These are phyloP conservation scores for Torulaspora maleeae DNA, from an alignment of 805 yeast genomes.

Conservation along the genomic window DNA sequence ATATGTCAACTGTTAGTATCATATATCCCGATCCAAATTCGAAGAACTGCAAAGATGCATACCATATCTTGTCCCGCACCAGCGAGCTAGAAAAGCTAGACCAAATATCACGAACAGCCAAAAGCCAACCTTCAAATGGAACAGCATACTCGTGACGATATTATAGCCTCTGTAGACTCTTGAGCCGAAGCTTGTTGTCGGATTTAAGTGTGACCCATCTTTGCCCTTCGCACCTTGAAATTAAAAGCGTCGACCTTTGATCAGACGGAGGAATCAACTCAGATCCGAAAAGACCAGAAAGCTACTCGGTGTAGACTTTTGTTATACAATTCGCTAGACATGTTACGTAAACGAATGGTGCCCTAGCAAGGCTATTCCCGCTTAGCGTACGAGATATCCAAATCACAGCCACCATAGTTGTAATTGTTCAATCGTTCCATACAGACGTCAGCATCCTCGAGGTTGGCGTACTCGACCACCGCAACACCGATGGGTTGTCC, in stretches of 20 bases:
- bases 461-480: constrained; percentile 69
- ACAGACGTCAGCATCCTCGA: constrained; percentile 67
- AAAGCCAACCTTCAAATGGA: constrained; percentile 8
- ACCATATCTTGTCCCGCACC: constrained; percentile 14
- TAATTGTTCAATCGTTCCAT: constrained; percentile 71
- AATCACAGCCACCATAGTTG: constrained; percentile 75
- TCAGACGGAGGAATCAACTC: neutral
- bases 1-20: neutral
- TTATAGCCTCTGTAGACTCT: no score
- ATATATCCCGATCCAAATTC: neutral
- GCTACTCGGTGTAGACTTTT: constrained; percentile 1
- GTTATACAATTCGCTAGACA: constrained; percentile 1
- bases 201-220: no score
- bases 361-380: constrained; percentile 11
- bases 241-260: neutral
- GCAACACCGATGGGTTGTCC: constrained; percentile 80
- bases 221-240: neutral
- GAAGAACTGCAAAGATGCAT: constrained; percentile 6
- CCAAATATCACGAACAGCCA: constrained; percentile 9
- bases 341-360: neutral
- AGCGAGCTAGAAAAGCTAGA: constrained; percentile 4
- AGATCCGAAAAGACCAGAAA: neutral
- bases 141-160: neutral
- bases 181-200: no score
- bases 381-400: constrained; percentile 64